Percentiles rank a stretch among this genome's conserved stretches.
These are phyloP conservation scores for Pinus tabuliformis DNA, from an alignment of 75 land plant species.

Conservation along the genomic window DNA sequence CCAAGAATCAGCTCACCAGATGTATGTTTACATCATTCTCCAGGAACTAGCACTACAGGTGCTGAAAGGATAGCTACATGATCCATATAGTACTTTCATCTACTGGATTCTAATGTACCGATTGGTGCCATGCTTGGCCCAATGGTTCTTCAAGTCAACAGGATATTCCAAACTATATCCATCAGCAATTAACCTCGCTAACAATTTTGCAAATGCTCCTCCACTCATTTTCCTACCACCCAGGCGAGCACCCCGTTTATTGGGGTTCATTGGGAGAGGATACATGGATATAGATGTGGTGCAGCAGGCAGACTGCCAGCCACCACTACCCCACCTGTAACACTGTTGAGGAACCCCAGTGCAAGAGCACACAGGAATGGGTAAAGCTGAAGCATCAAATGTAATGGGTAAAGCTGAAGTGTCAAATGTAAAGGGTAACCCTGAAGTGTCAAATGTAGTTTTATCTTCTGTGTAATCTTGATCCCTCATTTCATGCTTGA, in stretches of 20 bases:
- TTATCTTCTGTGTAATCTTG: not conserved
- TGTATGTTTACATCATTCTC: too few species aligned
- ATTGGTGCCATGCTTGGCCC: conserved; percentile 38
- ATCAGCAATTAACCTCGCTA: conserved; percentile 8
- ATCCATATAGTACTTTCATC: not conserved
- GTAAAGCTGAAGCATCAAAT: conserved; percentile 3
- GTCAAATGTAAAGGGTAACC: not conserved
- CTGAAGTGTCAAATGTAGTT: not conserved
- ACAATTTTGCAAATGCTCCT: conserved; percentile 21
- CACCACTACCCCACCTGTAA: conserved; percentile 32
- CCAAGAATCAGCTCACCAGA: too few species aligned
- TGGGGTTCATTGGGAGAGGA: conserved; percentile 24
- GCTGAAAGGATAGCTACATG: too few species aligned
- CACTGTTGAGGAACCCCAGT: conserved; percentile 26
- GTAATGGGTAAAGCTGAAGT: not conserved
- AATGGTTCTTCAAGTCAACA: conserved; percentile 20
- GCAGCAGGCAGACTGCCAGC: conserved; percentile 39
- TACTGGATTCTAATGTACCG: conserved; percentile 27
- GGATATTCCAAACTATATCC: conserved; percentile 9
- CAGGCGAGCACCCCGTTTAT: conserved; percentile 13
- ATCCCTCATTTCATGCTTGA: not conserved
- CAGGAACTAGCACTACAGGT: too few species aligned
- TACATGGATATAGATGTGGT: conserved; percentile 20
- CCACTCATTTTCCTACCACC: conserved; percentile 30
- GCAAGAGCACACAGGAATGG: conserved; percentile 26